Percentiles rank a stretch among this genome's conserved stretches.
Conservation (phyloP, 257 asterid genomes). For the Petunia axillaris region DNA sequence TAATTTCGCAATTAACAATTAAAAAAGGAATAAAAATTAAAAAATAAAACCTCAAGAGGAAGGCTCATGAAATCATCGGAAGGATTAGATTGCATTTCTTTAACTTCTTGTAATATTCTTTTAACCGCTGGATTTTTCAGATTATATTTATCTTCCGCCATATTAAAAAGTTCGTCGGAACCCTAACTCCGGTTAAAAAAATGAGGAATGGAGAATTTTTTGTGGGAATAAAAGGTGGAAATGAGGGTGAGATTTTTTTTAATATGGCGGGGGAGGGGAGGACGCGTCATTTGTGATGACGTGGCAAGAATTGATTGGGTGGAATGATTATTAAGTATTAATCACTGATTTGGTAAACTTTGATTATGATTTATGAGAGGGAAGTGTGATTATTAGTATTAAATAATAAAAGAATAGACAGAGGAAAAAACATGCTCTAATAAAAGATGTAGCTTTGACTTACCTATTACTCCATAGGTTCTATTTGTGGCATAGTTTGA, state of each 20-base stretch:
- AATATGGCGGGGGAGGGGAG: background rate
- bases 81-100: constrained; percentile 93
- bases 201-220: background rate
- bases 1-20: background rate
- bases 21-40: background rate
- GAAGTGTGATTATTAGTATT: no score
- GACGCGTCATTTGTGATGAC: background rate
- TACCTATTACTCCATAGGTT: no score
- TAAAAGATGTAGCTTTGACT: no score
- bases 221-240: background rate
- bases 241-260: background rate
- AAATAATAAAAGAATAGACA: no score
- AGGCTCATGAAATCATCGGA: constrained; percentile 94
- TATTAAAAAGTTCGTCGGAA: constrained; percentile 7
- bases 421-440: no score
- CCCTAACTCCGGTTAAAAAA: background rate
- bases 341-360: no score
- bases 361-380: no score
- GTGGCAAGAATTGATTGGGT: background rate
- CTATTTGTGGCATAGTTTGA: no score
- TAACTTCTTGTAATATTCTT: constrained; percentile 92
- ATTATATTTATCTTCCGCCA: constrained; percentile 87
- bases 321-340: background rate
- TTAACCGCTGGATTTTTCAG: constrained; percentile 88
- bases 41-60: constrained; percentile 73